Percentiles rank a stretch among this genome's conserved stretches.
Conservation (phyloP, 345 rosid genomes). For the Eucalyptus globulus region DNA sequence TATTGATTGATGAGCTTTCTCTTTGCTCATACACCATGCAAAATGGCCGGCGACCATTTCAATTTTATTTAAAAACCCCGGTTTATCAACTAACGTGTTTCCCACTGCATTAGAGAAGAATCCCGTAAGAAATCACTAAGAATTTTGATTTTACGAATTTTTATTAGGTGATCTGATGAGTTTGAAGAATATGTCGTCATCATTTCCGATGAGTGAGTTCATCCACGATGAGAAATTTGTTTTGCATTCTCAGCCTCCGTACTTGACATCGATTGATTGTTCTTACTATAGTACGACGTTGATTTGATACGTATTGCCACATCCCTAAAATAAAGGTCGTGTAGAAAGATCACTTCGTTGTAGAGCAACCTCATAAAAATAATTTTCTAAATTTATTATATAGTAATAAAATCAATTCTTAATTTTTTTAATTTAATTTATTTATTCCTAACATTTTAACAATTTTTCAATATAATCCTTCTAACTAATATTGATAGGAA, state of each 20-base stretch:
- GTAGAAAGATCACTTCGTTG: not conserved
- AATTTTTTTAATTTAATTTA: too few species aligned
- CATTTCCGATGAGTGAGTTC: not conserved
- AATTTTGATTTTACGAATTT: not conserved
- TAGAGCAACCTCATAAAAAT: not conserved
- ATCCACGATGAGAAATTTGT: not conserved
- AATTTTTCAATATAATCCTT: too few species aligned
- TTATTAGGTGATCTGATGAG: not conserved
- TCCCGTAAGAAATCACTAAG: not conserved
- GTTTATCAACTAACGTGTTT: not conserved
- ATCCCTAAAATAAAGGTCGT: not conserved
- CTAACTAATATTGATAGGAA: not conserved
- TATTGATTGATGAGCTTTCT: not conserved
- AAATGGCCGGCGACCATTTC: not conserved
- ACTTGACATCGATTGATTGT: not conserved
- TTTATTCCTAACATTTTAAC: fast-evolving
- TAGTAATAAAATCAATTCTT: not conserved
- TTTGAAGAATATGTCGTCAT: not conserved
- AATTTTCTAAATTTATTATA: too few species aligned
- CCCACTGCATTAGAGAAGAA: not conserved
- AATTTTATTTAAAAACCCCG: not conserved
- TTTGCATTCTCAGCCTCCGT: not conserved
- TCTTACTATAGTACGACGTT: not conserved
- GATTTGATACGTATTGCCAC: not conserved
- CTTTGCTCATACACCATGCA: not conserved